phyloP scores from a whole-genome alignment of 225 moss, liverwort and hornwort species.

The Physcomitrellopsis africana region DNA sequence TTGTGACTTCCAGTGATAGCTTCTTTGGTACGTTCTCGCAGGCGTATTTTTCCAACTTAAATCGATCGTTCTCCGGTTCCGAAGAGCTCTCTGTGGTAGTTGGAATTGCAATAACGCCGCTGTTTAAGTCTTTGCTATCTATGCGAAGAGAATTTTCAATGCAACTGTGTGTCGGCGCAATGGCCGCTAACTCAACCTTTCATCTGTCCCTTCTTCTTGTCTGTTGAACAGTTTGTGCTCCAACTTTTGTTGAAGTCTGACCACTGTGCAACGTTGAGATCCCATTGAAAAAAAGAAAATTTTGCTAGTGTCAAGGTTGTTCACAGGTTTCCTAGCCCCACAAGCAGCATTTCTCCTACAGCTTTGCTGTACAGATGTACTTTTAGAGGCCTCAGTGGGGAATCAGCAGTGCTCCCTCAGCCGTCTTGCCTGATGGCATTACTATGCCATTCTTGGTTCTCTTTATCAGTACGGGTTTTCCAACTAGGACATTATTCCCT shows the following conservation, averaged over 20 bases:
- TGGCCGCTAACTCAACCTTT: slow-evolving; percentile 7
- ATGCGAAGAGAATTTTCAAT: neutral
- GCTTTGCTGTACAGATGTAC: slow-evolving; percentile 11
- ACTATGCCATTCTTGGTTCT: slow-evolving; percentile 16
- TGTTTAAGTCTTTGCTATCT: neutral
- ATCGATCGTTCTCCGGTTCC: slow-evolving; percentile 28
- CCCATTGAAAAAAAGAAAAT: neutral
- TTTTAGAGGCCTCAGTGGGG: neutral
- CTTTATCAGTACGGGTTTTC: neutral
- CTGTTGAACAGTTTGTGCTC: slow-evolving; percentile 18
- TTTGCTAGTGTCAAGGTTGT: slow-evolving; percentile 10
- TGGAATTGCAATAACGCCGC: neutral
- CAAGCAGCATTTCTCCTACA: slow-evolving; percentile 30
- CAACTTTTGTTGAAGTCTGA: neutral
- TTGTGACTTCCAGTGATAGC: neutral
- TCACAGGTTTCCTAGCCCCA: slow-evolving; percentile 29
- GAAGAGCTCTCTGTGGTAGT: slow-evolving; percentile 18
- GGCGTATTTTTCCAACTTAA: slow-evolving; percentile 4
- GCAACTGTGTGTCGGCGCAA: neutral
- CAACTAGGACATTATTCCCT: neutral
- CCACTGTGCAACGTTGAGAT: slow-evolving; percentile 3
- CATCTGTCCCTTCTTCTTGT: slow-evolving; percentile 22
- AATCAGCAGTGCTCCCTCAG: neutral
- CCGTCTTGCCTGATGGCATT: neutral
- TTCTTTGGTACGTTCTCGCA: neutral